These are phyloP conservation scores for Harringtonia aguacate DNA, from an alignment of 2,329 filamentous ascomycete species.

Conservation along the genomic window DNA sequence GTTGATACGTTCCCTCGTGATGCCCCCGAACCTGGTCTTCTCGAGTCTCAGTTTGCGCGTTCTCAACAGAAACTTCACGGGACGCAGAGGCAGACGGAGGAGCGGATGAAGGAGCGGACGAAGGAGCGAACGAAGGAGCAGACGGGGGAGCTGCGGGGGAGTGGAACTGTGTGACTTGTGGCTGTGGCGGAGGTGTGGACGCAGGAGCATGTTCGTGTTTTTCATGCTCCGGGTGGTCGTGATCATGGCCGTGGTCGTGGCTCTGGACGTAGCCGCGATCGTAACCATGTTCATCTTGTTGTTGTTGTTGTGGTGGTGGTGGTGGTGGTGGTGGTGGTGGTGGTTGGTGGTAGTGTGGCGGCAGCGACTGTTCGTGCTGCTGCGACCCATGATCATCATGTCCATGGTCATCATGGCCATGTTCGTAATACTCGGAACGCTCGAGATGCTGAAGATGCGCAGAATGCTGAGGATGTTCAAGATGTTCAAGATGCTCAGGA, in stretches of 20 bases:
- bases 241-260: background rate
- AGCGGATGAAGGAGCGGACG: background rate
- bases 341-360: background rate
- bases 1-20: slow-evolving; percentile 23
- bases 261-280: slow-evolving; percentile 9
- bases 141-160: slow-evolving; percentile 6
- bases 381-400: background rate
- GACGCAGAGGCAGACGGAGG: slow-evolving; percentile 19
- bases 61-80: slow-evolving; percentile 26
- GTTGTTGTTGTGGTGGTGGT: too few species aligned
- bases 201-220: slow-evolving; percentile 1
- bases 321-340: slow-evolving; percentile 5
- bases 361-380: background rate
- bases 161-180: slow-evolving; percentile 1
- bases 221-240: background rate
- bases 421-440: too few species aligned
- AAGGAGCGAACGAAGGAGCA: slow-evolving; percentile 12
- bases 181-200: background rate
- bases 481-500: background rate
- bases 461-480: too few species aligned
- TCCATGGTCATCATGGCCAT: too few species aligned
- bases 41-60: slow-evolving; percentile 35
- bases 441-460: too few species aligned
- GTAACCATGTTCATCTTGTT: background rate
- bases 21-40: slow-evolving; percentile 26